Evolutionary conservation across 139 green algal species (phyloP).

Genomic region (Eudorina sp.): DNA sequence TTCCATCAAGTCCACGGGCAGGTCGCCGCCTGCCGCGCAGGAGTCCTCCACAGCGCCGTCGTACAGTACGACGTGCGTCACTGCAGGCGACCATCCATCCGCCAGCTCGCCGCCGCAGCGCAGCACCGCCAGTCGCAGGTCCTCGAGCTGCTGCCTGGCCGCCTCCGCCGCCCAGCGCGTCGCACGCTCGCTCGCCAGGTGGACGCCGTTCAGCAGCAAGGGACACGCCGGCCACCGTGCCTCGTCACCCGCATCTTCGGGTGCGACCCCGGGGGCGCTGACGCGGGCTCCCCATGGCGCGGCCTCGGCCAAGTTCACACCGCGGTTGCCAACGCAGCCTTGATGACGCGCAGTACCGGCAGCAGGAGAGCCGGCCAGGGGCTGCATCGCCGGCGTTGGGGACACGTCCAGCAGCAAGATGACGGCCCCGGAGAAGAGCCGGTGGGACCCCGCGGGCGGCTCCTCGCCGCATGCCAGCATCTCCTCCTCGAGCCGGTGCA

Average conservation of each 20-base stretch:
- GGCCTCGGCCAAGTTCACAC: too few relatives aligned
- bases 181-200: not conserved
- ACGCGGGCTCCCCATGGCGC: too few relatives aligned
- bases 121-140: not conserved
- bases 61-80: conserved; percentile 10
- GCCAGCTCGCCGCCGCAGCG: not conserved
- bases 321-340: too few relatives aligned
- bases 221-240: too few relatives aligned
- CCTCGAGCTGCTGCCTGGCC: not conserved
- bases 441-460: not conserved
- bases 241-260: too few relatives aligned
- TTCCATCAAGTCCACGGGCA: not conserved
- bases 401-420: conserved; percentile 1
- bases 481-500: not conserved
- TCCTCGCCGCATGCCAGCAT: not conserved
- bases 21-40: not conserved
- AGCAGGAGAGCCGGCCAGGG: too few relatives aligned
- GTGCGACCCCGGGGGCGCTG: too few relatives aligned
- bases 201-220: not conserved
- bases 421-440: not conserved
- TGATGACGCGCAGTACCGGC: too few relatives aligned
- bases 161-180: not conserved
- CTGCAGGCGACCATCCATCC: not conserved
- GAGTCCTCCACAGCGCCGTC: not conserved
- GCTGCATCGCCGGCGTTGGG: not conserved